Evolutionary conservation across 495 filamentous ascomycete species (phyloP).

Genomic region (Penicillium antarcticum): DNA sequence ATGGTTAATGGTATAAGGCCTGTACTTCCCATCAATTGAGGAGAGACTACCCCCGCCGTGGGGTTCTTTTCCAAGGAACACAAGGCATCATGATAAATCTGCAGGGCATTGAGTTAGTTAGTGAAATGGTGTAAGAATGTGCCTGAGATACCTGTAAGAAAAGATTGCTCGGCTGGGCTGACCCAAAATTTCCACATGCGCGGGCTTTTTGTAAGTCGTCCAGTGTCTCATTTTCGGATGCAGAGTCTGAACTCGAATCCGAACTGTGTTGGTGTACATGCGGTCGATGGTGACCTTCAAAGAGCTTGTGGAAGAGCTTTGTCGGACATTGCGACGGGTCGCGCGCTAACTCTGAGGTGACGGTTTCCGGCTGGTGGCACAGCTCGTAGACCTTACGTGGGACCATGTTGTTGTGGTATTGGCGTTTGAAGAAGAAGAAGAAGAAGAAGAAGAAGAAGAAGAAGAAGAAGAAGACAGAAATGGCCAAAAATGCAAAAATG

Average conservation of each 20-base stretch:
- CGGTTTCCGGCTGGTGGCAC: constrained; percentile 49
- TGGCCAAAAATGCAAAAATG: too few relatives aligned
- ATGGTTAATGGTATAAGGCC: constrained; percentile 67
- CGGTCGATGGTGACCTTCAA: constrained; percentile 25
- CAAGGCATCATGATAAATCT: constrained; percentile 67
- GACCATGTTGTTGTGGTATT: constrained; percentile 15
- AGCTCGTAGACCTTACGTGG: constrained; percentile 42
- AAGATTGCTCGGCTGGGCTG: constrained; percentile 58
- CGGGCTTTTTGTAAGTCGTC: constrained; percentile 48
- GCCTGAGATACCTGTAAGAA: constrained; percentile 54
- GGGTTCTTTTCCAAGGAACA: constrained; percentile 56
- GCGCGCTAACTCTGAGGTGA: constrained; percentile 53
- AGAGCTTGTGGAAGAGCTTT: constrained; percentile 54
- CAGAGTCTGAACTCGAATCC: constrained; percentile 12
- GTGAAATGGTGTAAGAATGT: not conserved
- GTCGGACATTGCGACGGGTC: constrained; percentile 50
- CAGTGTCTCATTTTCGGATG: constrained; percentile 22
- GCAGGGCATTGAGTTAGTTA: not conserved
- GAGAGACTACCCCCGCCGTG: constrained; percentile 58
- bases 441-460: constrained; percentile 4
- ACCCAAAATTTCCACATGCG: constrained; percentile 67
- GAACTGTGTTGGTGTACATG: not conserved
- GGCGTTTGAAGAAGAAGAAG: constrained; percentile 9
- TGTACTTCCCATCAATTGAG: constrained; percentile 64
- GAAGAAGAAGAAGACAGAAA: too few relatives aligned